Base-by-base conservation (phyloP, 495 filamentous ascomycete species). In the Oleoguttula mirabilis region DNA sequence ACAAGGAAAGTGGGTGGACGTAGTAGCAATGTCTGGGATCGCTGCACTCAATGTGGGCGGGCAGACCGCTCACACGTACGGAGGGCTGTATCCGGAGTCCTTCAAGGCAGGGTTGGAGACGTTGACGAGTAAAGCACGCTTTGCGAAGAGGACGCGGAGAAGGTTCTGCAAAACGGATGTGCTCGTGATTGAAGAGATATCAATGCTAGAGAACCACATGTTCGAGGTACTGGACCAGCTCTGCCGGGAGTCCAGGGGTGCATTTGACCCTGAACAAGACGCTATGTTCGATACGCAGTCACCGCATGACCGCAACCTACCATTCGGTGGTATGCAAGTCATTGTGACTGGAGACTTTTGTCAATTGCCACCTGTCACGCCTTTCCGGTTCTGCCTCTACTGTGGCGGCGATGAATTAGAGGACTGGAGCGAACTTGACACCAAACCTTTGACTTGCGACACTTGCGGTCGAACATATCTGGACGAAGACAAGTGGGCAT, bases 141-240 rank as follows among this genome's bases (percentile, higher is more conserved):
- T n/a, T n/a, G n/a, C n/a, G n/a, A n/a, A 22, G 4, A 8, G 5
- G 10, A 21, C 32, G 60, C 0, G 71, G 75, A 34, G 75, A 73
- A 67, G 67, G 1, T 48, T 72, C 7, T 34, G 17, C 0, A 14
- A 51, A 0, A 68, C 64, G 0, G 57, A 72, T 36, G 63, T 68
- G n/a, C 47, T 63, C 1, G 48, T 71, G 20, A 60, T 69, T 21
- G 66, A 69, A 43, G 67, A 69, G 37, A 65, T 71, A n/a, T 62
- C 56, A 19, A 68, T 77, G 73, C 60, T 77, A 0, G 72, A 76
- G 33, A 76, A 75, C 31, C 51, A 65, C 1, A 63, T 70, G 30
- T 66, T 79, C n/a, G 68, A 73, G 41, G 56, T 74, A 15, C 48
- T 79, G 1, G 73, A 73, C 41, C 48, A 37, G 5, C 40, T 70